Conservation (phyloP, 192 early-diverging fungal genomes). For the Coemansia sp. region DNA sequence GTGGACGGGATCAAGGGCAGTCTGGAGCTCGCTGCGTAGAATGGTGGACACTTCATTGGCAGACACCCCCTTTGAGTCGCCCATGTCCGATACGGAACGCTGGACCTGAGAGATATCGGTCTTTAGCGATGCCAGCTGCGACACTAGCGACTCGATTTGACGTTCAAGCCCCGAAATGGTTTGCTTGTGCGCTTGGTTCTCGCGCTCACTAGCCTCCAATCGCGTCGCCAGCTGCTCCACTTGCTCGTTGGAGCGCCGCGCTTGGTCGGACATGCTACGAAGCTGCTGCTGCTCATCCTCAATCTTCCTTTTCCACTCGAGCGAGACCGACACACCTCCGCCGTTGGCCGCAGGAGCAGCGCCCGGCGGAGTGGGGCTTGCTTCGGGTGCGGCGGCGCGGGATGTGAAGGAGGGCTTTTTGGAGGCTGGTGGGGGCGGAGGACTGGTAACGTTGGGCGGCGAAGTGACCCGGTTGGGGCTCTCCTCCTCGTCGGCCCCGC, state of each 20-base stretch:
- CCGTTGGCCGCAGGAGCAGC: background rate
- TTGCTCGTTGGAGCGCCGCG: conserved; percentile 10
- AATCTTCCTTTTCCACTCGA: conserved; percentile 41
- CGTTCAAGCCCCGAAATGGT: conserved; percentile 24
- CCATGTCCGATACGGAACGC: conserved; percentile 11
- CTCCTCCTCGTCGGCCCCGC: conserved; percentile 14
- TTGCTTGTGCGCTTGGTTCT: conserved; percentile 27
- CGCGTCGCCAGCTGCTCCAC: conserved; percentile 16
- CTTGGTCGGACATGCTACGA: conserved; percentile 20
- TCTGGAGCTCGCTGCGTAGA: conserved; percentile 19
- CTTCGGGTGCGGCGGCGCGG: no score
- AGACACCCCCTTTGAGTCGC: conserved; percentile 9
- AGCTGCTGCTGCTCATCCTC: conserved; percentile 32
- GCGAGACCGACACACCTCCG: background rate
- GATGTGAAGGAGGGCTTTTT: conserved; percentile 24
- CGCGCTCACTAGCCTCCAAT: conserved; percentile 27
- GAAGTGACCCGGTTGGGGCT: background rate
- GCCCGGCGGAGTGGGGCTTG: background rate
- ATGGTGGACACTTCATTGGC: conserved; percentile 14
- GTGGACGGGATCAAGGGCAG: conserved; percentile 20
- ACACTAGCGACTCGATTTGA: conserved; percentile 19
- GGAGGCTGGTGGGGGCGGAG: conserved; percentile 7
- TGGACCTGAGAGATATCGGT: conserved; percentile 11
- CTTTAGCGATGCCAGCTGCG: conserved; percentile 13
- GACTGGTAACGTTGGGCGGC: background rate